Percentiles rank a stretch among this genome's conserved stretches.
Evolutionary conservation across 2,329 filamentous ascomycete species (phyloP).

Genomic region (Cytospora schulzeri): DNA sequence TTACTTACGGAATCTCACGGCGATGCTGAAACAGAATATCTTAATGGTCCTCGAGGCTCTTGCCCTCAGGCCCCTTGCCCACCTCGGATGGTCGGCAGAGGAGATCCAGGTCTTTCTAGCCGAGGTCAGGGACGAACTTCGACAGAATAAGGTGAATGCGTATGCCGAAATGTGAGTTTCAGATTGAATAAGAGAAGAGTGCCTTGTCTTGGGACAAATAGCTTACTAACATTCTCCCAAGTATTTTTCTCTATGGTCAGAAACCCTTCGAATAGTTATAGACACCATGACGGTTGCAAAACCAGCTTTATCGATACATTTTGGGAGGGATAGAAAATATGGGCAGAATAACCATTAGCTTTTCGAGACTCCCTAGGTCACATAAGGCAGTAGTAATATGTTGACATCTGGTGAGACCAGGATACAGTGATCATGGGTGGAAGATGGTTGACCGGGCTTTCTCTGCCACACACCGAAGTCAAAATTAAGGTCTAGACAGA

Average conservation of each 20-base stretch:
- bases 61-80: conserved; percentile 15
- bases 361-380: background rate
- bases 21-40: conserved; percentile 24
- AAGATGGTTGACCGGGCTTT: background rate
- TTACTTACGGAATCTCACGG: conserved; percentile 32
- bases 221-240: background rate
- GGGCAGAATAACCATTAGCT: background rate
- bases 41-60: conserved; percentile 28
- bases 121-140: conserved; percentile 27
- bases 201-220: background rate
- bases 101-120: conserved; percentile 25
- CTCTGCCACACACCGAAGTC: background rate
- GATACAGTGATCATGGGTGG: background rate
- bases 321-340: background rate
- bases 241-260: conserved; percentile 8
- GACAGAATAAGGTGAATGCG: conserved; percentile 19
- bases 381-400: background rate
- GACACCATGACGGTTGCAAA: background rate
- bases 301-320: background rate
- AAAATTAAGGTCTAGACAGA: too few species aligned
- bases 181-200: background rate
- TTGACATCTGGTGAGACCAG: background rate
- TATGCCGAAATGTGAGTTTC: conserved; percentile 13
- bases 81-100: conserved; percentile 22
- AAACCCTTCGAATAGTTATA: background rate